A percentile compares a stretch with the other conserved stretches of the same genome.
These are phyloP conservation scores for Amanita rubescens DNA, from an alignment of 768 basidiomycete genomes.

Conservation along the genomic window DNA sequence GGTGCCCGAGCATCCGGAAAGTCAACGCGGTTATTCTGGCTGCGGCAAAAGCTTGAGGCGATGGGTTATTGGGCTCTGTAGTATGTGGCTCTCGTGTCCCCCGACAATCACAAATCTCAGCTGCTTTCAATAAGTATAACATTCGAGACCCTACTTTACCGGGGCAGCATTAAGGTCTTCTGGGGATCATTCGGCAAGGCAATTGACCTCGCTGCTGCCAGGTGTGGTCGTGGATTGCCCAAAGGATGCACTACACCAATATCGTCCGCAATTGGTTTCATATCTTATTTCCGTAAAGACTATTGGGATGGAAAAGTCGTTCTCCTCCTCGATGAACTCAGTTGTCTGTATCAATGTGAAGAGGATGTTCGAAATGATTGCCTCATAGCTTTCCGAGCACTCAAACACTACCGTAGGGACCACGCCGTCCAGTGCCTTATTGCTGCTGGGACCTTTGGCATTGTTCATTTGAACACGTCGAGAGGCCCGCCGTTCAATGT, in stretches of 20 bases:
- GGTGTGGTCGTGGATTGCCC: background rate
- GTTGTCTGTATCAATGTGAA: slow-evolving; percentile 6
- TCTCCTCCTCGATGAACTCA: slow-evolving; percentile 13
- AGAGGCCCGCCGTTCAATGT: slow-evolving; percentile 10
- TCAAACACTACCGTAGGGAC: slow-evolving; percentile 5
- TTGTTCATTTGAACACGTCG: slow-evolving; percentile 8
- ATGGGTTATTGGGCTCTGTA: slow-evolving; percentile 6
- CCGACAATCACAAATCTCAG: slow-evolving; percentile 1
- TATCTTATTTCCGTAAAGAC: slow-evolving; percentile 1
- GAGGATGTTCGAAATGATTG: slow-evolving; percentile 6
- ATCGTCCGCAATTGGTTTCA: slow-evolving; percentile 7
- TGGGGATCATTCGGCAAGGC: slow-evolving; percentile 8
- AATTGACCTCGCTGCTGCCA: background rate
- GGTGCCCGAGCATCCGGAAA: slow-evolving; percentile 12
- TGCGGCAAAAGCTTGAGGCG: slow-evolving; percentile 4
- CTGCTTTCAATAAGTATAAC: slow-evolving; percentile 5
- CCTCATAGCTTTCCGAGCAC: slow-evolving; percentile 9
- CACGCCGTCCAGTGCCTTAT: slow-evolving; percentile 10
- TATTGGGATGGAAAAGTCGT: slow-evolving; percentile 6
- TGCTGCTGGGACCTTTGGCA: slow-evolving; percentile 10
- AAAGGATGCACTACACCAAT: slow-evolving; percentile 3
- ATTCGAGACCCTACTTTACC: slow-evolving; percentile 3
- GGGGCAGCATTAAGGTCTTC: slow-evolving; percentile 1
- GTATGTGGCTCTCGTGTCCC: slow-evolving; percentile 7
- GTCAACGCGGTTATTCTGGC: slow-evolving; percentile 8